These are phyloP conservation scores for Rhododendron williamsianum DNA, from an alignment of 148 eudicot species.

Conservation along the genomic window DNA sequence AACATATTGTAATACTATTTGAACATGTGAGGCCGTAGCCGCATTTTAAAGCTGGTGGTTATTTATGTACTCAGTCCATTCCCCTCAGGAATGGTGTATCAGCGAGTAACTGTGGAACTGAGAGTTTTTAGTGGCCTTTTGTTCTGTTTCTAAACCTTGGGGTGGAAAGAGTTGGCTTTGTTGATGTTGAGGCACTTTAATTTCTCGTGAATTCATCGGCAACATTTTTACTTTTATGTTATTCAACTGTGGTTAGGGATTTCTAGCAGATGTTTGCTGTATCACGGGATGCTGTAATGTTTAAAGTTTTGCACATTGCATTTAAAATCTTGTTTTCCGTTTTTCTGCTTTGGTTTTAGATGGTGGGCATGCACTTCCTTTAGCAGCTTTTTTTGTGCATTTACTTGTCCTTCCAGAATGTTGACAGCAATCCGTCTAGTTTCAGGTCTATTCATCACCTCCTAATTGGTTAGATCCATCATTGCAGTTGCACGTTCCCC, in stretches of 20 bases:
- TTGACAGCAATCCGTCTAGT: background rate
- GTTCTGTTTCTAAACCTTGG: slow-evolving; percentile 3
- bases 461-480: slow-evolving; percentile 64
- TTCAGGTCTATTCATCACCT: slow-evolving; percentile 47
- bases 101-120: background rate
- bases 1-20: background rate
- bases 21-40: background rate
- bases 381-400: background rate
- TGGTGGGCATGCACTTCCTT: background rate
- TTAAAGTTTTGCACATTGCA: background rate
- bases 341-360: background rate
- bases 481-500: slow-evolving; percentile 64
- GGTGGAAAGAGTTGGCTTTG: background rate
- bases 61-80: background rate
- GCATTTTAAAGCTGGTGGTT: background rate
- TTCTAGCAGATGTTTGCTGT: background rate
- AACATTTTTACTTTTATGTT: background rate
- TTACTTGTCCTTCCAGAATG: background rate
- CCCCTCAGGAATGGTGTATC: background rate
- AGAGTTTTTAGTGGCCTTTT: background rate
- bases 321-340: background rate
- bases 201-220: background rate
- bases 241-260: background rate
- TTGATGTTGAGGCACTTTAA: slow-evolving; percentile 2
- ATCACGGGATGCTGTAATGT: background rate